Evolutionary conservation across 768 basidiomycete genomes (phyloP), one percentile per base, ranked within the genome.

Genomic region (Rhodotorula sphaerocarpa): DNA sequence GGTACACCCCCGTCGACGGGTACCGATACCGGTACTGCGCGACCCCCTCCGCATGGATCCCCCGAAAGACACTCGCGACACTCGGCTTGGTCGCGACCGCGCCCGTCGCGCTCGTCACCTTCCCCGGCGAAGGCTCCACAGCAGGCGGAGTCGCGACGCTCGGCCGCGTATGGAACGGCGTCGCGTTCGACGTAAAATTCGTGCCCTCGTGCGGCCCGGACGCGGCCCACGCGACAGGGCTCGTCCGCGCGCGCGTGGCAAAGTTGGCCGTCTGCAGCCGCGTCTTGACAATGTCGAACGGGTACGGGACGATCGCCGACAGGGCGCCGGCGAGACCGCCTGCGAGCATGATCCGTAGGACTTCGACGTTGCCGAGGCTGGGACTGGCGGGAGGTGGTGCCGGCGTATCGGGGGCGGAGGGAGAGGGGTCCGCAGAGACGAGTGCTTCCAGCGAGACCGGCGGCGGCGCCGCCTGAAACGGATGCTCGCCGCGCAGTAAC

Each of bases 201-300:
- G 31, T 14, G 9, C 34, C 6, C 5, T 12, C 16, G 7, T 44
- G 43, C 12, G 43, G 11, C n/a, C n/a, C n/a, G 16, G 48, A 36
- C n/a, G 50, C 39, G 21, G 30, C 44, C 28, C 34, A 27, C 10
- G 58, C 4, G 10, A 30, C 47, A 5, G 58, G 46, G 25, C 34
- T 50, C 44, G 61, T 27, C 7, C 58, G 54, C 36, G 58, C 50
- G 27, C 58, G 55, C 30, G 59, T 50, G 23, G 46, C 54, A n/a
- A 69, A 61, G 54, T 61, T 59, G 44, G 67, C 59, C 15, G 67
- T 69, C 42, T 70, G 69, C 1, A 70, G 55, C 3, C 69, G 61
- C 7, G 69, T 70, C 31, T 70, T 70, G 69, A 70, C 58, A 20
- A 70, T 66, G 59, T 70, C 69, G 39, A 70, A 59, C 61, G 69